These are phyloP conservation scores for Psidium guajava DNA, from an alignment of 345 rosid species.

Conservation along the genomic window DNA sequence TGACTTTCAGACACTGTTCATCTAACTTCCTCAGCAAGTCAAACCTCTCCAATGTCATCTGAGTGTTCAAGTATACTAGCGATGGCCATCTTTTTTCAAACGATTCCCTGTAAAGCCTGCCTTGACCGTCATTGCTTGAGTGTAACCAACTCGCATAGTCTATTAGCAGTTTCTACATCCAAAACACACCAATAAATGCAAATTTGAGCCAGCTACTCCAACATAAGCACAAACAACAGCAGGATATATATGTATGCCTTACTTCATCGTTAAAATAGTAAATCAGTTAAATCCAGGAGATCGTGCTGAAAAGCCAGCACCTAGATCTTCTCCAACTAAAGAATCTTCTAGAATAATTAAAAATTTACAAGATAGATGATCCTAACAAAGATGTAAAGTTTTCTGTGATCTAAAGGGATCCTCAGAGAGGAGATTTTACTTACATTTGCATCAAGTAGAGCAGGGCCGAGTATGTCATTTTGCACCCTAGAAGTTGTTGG, in stretches of 20 bases:
- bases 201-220: neutral
- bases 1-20: constrained; percentile 40
- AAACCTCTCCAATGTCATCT: constrained; percentile 28
- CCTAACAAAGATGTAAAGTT: neutral
- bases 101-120: constrained; percentile 49
- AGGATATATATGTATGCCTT: neutral
- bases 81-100: constrained; percentile 71
- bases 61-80: constrained; percentile 22
- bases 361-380: neutral
- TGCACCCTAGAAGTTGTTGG: constrained; percentile 56
- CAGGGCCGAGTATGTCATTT: constrained; percentile 68
- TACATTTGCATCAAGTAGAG: constrained; percentile 62
- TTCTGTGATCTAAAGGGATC: neutral
- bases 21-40: constrained; percentile 36
- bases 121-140: constrained; percentile 55
- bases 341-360: neutral
- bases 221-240: neutral
- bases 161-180: constrained; percentile 47
- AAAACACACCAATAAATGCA: neutral
- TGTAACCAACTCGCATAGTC: constrained; percentile 63
- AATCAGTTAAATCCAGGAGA: neutral
- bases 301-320: neutral
- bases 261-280: neutral
- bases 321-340: neutral
- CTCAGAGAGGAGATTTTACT: constrained; percentile 14